Evolutionary conservation across 1,284 basidiomycete genomes (phyloP).

Genomic region (Prillingera fragicola): DNA sequence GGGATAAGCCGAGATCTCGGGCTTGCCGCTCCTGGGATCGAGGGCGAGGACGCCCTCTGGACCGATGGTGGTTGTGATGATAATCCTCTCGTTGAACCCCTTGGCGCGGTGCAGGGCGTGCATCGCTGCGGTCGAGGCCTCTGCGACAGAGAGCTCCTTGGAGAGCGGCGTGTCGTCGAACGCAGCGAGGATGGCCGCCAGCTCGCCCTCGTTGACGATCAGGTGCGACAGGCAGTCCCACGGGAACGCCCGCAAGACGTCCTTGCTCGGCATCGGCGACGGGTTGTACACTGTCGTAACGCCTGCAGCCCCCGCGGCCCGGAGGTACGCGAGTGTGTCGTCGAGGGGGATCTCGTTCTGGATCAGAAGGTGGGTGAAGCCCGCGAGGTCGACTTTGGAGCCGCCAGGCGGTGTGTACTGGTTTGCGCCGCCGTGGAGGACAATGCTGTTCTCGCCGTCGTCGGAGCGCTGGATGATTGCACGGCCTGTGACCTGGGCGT

Average conservation of each 20-base stretch:
- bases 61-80: constrained; percentile 12
- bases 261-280: constrained; percentile 51
- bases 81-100: constrained; percentile 5
- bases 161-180: no score
- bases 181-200: constrained; percentile 26
- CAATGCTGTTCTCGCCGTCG: constrained; percentile 51
- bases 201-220: constrained; percentile 55
- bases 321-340: constrained; percentile 49
- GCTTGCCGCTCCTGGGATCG: not conserved
- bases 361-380: constrained; percentile 51
- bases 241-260: constrained; percentile 48
- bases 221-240: constrained; percentile 52
- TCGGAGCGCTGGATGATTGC: constrained; percentile 50
- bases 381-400: constrained; percentile 13
- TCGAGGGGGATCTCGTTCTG: constrained; percentile 56
- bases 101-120: constrained; percentile 1
- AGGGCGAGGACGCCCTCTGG: constrained; percentile 11
- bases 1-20: constrained; percentile 2
- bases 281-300: constrained; percentile 54
- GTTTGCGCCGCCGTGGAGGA: constrained; percentile 48
- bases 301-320: constrained; percentile 23
- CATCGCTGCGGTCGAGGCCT: constrained; percentile 6
- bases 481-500: constrained; percentile 44
- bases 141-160: not conserved
- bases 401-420: constrained; percentile 14